A percentile compares a stretch with the other conserved stretches of the same genome.
Evolutionary conservation across 805 yeast genomes (phyloP).

Genomic region (Cyberlindnera mrakii): DNA sequence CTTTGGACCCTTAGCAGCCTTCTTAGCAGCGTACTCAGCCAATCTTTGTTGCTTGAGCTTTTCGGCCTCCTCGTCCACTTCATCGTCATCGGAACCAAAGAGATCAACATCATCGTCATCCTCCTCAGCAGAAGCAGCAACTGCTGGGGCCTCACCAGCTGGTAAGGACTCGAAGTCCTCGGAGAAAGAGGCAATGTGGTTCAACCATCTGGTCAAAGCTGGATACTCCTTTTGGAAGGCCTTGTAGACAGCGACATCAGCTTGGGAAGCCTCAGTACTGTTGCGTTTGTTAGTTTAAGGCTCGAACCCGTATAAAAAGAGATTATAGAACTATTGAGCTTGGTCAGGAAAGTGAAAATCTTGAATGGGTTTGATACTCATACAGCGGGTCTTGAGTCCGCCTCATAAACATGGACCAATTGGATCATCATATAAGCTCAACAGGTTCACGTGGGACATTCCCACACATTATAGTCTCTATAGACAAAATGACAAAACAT

Average conservation of each 20-base stretch:
- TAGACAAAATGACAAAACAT: conserved; percentile 35
- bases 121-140: conserved; percentile 53
- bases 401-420: conserved; percentile 98
- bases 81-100: conserved; percentile 88
- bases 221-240: conserved; percentile 91
- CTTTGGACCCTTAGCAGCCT: conserved; percentile 95
- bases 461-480: conserved; percentile 1
- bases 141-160: conserved; percentile 52
- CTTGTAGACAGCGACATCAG: conserved; percentile 91
- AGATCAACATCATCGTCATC: conserved; percentile 93
- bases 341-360: conserved; percentile 36
- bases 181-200: conserved; percentile 92
- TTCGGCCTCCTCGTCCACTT: conserved; percentile 96
- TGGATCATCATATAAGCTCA: conserved; percentile 51
- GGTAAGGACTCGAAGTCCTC: conserved; percentile 79
- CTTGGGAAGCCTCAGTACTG: conserved; percentile 88
- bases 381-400: conserved; percentile 92
- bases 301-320: neutral
- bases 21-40: conserved; percentile 96
- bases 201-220: conserved; percentile 96
- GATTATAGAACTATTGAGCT: neutral
- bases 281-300: conserved; percentile 2
- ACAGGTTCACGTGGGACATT: neutral
- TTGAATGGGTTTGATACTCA: conserved; percentile 67
- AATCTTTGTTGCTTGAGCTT: conserved; percentile 94